Evolutionary conservation across 2,329 filamentous ascomycete genomes (phyloP), one percentile per base, ranked within the genome.

Genomic region (Fusarium circinatum): DNA sequence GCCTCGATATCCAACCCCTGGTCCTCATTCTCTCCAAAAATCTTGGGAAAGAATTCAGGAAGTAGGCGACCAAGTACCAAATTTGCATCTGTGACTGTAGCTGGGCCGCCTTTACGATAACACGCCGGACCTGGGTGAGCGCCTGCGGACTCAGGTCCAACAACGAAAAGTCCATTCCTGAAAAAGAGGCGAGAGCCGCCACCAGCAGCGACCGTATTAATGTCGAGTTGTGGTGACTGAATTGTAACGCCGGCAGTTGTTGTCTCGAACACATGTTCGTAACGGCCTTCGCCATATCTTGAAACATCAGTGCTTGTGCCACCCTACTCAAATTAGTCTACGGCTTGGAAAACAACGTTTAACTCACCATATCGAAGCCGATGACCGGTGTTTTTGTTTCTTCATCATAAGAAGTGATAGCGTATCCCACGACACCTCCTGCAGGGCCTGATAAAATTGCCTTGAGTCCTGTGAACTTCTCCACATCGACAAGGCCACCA

Each of bases 221-320:
- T 98, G 79, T 98, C 95, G 1, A 98, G 88, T 78, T 98, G 95
- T 0, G 95, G 95, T 2, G 93, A 95, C 78, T 98, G 95, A 34
- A 98, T 96, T 1, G 95, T 96, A 2, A 98, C 94, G n/a, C 95
- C 95, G 0, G 95, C 95, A 2, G 94, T 97, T 1, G 94, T 97
- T 0, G 95, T 97, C 82, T 97, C 95, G 75, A 98, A 98, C 2
- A 97, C 94, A 78, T 98, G 95, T 77, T 98, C 95, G 78, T 97
- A 96, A 62, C 94, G 88, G 22, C 95, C 95, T 61, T 92, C 90
- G 11, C 93, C 94, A 77, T 96, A 98, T 55, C 95, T 88, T 39
- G 94, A 97, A 15, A 98, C 94, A 81, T 98, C 95, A 2, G 95
- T 98, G 65, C 92, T 95, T 1, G 95, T 98, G 17, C 95, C 95